Conservation (phyloP, 2,329 filamentous ascomycete species). For the Venturia carpophila region DNA sequence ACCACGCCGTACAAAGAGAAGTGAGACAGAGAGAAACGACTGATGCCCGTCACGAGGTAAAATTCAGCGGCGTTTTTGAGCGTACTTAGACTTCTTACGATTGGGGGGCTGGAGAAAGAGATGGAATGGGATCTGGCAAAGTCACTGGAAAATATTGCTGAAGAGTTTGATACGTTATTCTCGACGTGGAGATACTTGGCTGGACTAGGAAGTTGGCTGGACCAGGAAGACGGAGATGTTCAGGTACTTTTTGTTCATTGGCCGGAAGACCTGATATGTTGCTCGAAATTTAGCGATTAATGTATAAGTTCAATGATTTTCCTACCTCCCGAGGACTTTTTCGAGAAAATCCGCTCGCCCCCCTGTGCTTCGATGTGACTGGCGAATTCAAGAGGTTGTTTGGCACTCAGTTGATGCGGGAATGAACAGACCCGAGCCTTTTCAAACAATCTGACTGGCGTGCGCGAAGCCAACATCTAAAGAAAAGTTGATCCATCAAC, state of each 20-base stretch:
- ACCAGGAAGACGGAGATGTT: background rate
- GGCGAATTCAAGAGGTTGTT: too few species aligned
- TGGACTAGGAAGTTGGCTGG: background rate
- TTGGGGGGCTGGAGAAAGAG: background rate
- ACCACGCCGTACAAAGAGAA: background rate
- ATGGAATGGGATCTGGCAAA: background rate
- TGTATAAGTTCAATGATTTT: background rate
- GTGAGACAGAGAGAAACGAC: background rate
- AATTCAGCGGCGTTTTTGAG: background rate
- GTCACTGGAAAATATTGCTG: background rate
- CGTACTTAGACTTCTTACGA: background rate
- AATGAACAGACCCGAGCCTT: too few species aligned
- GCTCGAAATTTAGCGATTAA: constrained; percentile 1
- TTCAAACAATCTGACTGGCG: too few species aligned
- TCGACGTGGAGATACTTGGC: background rate
- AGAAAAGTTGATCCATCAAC: too few species aligned
- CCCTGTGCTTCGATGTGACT: too few species aligned
- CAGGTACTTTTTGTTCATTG: too few species aligned
- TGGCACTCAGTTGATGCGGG: too few species aligned
- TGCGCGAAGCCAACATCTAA: too few species aligned
- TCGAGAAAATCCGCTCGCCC: too few species aligned
- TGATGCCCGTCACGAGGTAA: constrained; percentile 9
- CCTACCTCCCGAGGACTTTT: background rate
- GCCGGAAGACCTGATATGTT: background rate
- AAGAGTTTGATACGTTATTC: background rate